Base-by-base conservation (phyloP, 2,329 filamentous ascomycete species). In the Aspergillus pseudotamarii region DNA sequence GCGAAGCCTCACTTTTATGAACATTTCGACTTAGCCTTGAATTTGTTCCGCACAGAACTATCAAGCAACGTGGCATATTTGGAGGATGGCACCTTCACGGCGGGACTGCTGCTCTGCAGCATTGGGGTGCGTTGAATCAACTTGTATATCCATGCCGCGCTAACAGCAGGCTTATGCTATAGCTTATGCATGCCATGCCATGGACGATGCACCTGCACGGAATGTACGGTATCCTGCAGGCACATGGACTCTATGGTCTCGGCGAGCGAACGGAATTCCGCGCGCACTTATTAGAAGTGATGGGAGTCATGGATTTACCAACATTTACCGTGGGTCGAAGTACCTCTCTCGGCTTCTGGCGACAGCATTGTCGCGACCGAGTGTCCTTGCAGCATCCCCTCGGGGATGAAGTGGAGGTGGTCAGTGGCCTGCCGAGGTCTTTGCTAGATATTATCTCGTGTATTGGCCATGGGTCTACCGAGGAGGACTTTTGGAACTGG, bases 151-250 rank as follows among this genome's bases (percentile, higher is more conserved):
- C 16, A 16, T 1, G 12, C n/a, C 12, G 30, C 23, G 10, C 36
- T 34, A 54, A n/a, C 5, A 6, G 3, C 9, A 6, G 26, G 16
- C 26, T 19, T 10, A 43, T n/a, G 36, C 53, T 30, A 34, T 43
- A 75, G 73, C 46, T 72, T 26, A 68, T 75, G 62, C 72, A 73
- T 34, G 72, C 72, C 4, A 53, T 72, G 9, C 69, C 72, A 1
- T 76, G 73, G 73, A 73, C 71, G 2, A 69, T 75, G 63, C 74
- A 76, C 58, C 60, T 76, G 2, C 68, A 72, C 64, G 73, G 73
- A 16, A 74, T 76, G 68, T 67, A 75, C 60, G 71, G 65, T n/a
- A 71, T 76, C 16, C 61, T 75, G 3, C 67, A 71, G 57, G 65
- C 60, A 28, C 63, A 68, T 6, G 68, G 61, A 9, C 41, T 69